phyloP scores from a whole-genome alignment of 495 filamentous ascomycete species.

The Aspergillus taichungensis region DNA sequence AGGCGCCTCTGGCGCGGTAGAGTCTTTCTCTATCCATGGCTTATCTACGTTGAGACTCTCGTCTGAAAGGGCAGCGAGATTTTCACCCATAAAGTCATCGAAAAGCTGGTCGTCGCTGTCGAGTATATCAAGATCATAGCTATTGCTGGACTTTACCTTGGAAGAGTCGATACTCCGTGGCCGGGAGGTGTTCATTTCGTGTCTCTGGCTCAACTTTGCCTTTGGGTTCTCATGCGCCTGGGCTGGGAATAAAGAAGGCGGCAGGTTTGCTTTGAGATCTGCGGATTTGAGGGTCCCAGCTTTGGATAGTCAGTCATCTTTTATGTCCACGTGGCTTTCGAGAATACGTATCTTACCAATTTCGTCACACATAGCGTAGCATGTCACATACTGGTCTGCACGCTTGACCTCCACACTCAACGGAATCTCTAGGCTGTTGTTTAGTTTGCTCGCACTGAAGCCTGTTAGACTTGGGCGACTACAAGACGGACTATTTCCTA shows the following conservation, averaged over 20 bases:
- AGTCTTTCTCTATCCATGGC: constrained; percentile 9
- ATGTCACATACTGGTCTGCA: constrained; percentile 51
- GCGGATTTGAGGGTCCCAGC: constrained; percentile 66
- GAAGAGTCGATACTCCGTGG: constrained; percentile 2
- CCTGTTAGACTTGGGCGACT: constrained; percentile 10
- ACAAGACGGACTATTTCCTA: constrained; percentile 10
- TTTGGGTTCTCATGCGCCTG: not conserved
- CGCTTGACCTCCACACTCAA: constrained; percentile 51
- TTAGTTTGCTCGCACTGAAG: constrained; percentile 55
- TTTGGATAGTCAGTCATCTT: constrained; percentile 16
- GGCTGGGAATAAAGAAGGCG: constrained; percentile 43
- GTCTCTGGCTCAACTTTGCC: not conserved
- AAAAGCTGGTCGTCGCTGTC: constrained; percentile 50
- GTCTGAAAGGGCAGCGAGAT: constrained; percentile 6
- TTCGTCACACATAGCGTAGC: constrained; percentile 79
- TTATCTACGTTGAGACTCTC: not conserved
- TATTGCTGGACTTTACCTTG: constrained; percentile 2
- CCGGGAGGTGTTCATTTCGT: constrained; percentile 3
- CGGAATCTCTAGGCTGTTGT: constrained; percentile 50
- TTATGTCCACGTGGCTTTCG: not conserved
- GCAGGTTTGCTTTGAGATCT: constrained; percentile 53
- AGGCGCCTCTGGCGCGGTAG: constrained; percentile 1
- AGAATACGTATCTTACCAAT: constrained; percentile 43
- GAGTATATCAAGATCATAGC: constrained; percentile 34
- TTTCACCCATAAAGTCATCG: constrained; percentile 42